Evolutionary conservation across 208 protist genomes (phyloP), one percentile per base, ranked within the genome.

Genomic region (Kentomonas sorsogonicus): DNA sequence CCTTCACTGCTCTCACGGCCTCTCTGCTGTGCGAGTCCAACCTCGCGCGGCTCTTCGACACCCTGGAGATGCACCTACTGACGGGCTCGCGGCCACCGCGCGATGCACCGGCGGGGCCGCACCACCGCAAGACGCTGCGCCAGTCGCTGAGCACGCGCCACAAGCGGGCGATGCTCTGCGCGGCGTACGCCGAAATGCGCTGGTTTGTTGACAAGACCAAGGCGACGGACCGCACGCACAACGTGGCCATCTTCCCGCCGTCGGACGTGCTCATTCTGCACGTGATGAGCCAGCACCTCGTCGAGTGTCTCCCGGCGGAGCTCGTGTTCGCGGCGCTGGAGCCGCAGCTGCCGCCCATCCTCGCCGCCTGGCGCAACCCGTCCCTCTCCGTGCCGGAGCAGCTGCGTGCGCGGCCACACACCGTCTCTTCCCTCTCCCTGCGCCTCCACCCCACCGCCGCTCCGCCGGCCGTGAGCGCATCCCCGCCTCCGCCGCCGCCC

Each of bases 181-280:
- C 84, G 5, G 51, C 91, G 3, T 27, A 92, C 9, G 88, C 65
- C 1, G 84, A 95, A 69, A 86, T 95, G 84, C 71, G 77, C 55
- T 95, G 88, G 85, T 95, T 95, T 57, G 68, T 70, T 23, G 62
- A 75, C 0, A 66, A 85, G 29, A 95, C 88, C n/a, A 77, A 77
- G 25, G 79, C 85, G 2, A 90, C 83, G 7, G 84, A 95, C 45
- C 67, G 86, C 23, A 91, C 84, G 31, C 85, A 92, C 63, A 95
- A 95, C 74, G 92, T 92, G 63, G 88, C 88, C 18, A 66, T 95
- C 25, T 95, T 95, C 41, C 88, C 88, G 13, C 88, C 88, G 5
- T 92, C 85, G 0, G 88, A 95, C 60, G 88, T 88, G 10, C 78
- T 95, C 41, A 91, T 92, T 44, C 64, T 95, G 6, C 80, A 95